phyloP scores from a whole-genome alignment of 192 early-diverging fungal species.

The Linnemannia elongata region DNA sequence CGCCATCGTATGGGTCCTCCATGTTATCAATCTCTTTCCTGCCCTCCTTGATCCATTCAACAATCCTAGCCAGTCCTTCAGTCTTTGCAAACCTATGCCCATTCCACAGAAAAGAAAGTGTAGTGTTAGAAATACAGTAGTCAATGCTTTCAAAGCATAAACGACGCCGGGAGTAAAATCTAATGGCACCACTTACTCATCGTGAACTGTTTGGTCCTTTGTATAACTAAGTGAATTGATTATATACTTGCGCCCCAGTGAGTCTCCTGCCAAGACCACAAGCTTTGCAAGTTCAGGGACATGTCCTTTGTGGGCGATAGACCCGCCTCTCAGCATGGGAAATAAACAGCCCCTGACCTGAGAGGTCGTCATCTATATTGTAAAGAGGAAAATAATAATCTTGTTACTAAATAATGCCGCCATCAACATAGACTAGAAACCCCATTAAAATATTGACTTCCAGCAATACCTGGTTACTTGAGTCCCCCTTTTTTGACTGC shows the following conservation, averaged over 20 bases:
- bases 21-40: background rate
- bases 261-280: conserved; percentile 12
- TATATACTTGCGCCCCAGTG: conserved; percentile 15
- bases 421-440: background rate
- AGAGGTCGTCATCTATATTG: background rate
- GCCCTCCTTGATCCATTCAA: conserved; percentile 25
- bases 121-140: background rate
- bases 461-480: background rate
- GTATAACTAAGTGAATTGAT: conserved; percentile 32
- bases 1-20: background rate
- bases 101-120: too few species aligned
- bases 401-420: background rate
- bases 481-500: background rate
- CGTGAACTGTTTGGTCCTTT: background rate
- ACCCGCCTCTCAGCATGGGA: conserved; percentile 25
- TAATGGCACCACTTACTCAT: conserved; percentile 8
- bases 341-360: background rate
- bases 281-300: conserved; percentile 1
- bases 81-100: conserved; percentile 22
- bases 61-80: conserved; percentile 7
- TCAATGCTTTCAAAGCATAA: background rate
- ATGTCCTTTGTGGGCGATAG: conserved; percentile 6
- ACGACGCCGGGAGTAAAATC: background rate
- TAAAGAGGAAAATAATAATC: background rate
- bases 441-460: too few species aligned